Percentiles rank a stretch among this genome's conserved stretches.
Evolutionary conservation across 2,329 filamentous ascomycete genomes (phyloP).

Genomic region (Aspergillus sp.): DNA sequence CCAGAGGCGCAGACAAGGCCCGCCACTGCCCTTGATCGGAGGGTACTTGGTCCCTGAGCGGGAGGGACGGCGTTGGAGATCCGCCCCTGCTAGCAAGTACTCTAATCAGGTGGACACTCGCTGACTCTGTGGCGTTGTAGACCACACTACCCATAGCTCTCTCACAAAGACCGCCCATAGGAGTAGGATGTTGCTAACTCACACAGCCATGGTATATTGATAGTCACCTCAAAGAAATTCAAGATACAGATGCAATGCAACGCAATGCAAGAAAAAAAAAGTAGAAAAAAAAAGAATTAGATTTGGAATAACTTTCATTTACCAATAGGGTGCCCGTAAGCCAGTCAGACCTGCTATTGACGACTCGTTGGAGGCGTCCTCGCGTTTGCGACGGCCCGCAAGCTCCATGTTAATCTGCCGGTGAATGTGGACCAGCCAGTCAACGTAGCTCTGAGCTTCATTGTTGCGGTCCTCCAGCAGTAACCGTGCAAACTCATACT

Average conservation of each 20-base stretch:
- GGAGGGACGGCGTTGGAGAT: slow-evolving; percentile 4
- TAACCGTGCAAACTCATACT: slow-evolving; percentile 93
- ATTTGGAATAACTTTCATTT: slow-evolving; percentile 15
- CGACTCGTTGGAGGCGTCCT: slow-evolving; percentile 47
- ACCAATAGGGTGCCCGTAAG: slow-evolving; percentile 53
- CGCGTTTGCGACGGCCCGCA: slow-evolving; percentile 55
- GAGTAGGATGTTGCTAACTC: background rate
- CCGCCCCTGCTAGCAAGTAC: slow-evolving; percentile 10
- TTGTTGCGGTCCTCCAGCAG: slow-evolving; percentile 95
- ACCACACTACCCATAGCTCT: background rate
- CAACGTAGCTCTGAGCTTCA: slow-evolving; percentile 96
- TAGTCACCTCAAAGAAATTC: slow-evolving; percentile 11
- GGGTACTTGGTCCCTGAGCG: background rate
- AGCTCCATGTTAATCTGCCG: slow-evolving; percentile 88
- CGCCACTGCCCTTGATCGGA: slow-evolving; percentile 1
- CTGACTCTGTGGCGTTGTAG: slow-evolving; percentile 6
- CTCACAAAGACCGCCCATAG: background rate
- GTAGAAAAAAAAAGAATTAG: slow-evolving; percentile 10
- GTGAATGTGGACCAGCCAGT: slow-evolving; percentile 96
- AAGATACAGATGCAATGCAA: slow-evolving; percentile 17
- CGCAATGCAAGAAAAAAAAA: slow-evolving; percentile 9
- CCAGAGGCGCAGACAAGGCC: background rate
- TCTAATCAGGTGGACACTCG: slow-evolving; percentile 1
- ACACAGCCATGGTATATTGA: slow-evolving; percentile 18
- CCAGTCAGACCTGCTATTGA: slow-evolving; percentile 51